phyloP scores from a whole-genome alignment of 139 green algal genomes.

The Chara braunii region DNA sequence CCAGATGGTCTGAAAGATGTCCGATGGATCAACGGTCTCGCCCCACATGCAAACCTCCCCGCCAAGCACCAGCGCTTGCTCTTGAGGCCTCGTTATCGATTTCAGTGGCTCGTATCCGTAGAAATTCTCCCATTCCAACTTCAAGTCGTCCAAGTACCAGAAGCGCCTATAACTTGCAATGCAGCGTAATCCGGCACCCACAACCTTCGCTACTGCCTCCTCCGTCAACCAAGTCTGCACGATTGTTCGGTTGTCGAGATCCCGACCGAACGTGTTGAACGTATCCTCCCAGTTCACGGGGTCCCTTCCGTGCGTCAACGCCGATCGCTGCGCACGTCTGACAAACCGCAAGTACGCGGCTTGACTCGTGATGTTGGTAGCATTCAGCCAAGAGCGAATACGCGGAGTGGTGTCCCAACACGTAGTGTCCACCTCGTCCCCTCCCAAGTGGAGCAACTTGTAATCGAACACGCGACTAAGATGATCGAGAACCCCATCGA shows the following conservation, averaged over 20 bases:
- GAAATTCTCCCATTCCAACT: conserved; percentile 25
- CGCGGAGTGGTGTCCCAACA: too few relatives aligned
- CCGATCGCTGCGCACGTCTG: not conserved
- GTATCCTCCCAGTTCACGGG: conserved; percentile 34
- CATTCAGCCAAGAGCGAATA: too few relatives aligned
- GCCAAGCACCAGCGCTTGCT: conserved; percentile 20
- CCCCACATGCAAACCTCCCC: conserved; percentile 45
- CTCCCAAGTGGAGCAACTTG: conserved; percentile 16
- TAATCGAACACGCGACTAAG: conserved; percentile 26
- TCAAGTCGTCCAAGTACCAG: conserved; percentile 33
- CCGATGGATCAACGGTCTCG: conserved; percentile 29
- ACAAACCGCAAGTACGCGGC: conserved; percentile 33
- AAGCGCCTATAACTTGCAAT: conserved; percentile 13
- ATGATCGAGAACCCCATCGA: too few relatives aligned
- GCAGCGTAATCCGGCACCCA: conserved; percentile 2
- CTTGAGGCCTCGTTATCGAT: conserved; percentile 8
- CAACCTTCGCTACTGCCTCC: too few relatives aligned
- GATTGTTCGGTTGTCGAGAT: conserved; percentile 10
- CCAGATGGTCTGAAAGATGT: conserved; percentile 36
- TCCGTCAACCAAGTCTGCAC: conserved; percentile 36
- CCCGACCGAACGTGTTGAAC: conserved; percentile 20
- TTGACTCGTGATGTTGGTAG: too few relatives aligned
- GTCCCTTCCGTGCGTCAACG: not conserved
- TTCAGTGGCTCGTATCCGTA: conserved; percentile 30
- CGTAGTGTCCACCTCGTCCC: conserved; percentile 34